phyloP scores from a whole-genome alignment of 2,329 filamentous ascomycete genomes.

The Purpureocillium lavendulum region DNA sequence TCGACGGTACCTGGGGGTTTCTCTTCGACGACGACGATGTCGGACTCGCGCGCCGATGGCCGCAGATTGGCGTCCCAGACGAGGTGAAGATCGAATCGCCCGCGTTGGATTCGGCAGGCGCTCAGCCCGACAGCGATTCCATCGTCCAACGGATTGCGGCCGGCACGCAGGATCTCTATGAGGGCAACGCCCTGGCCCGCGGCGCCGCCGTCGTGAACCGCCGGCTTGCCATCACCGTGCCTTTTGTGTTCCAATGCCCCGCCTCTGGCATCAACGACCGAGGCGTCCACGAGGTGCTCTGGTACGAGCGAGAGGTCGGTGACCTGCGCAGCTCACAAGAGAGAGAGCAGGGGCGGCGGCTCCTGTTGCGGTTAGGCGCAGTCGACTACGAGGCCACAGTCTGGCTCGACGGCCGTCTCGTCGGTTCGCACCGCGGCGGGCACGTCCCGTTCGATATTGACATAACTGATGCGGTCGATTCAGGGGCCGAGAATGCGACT shows the following conservation, averaged over 20 bases:
- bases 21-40: slow-evolving; percentile 56
- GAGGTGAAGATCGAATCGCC: slow-evolving; percentile 21
- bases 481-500: slow-evolving; percentile 11
- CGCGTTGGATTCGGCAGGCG: slow-evolving; percentile 17
- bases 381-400: slow-evolving; percentile 53
- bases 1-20: slow-evolving; percentile 57
- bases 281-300: slow-evolving; percentile 57
- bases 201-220: slow-evolving; percentile 20
- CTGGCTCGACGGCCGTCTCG: slow-evolving; percentile 44
- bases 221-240: slow-evolving; percentile 50
- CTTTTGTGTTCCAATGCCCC: slow-evolving; percentile 56
- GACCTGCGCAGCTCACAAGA: slow-evolving; percentile 39
- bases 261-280: slow-evolving; percentile 55
- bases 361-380: slow-evolving; percentile 49
- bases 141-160: slow-evolving; percentile 37
- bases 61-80: slow-evolving; percentile 39
- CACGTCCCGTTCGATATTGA: slow-evolving; percentile 53
- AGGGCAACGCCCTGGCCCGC: slow-evolving; percentile 31
- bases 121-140: slow-evolving; percentile 24
- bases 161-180: slow-evolving; percentile 36
- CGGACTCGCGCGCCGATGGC: slow-evolving; percentile 46
- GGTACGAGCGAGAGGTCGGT: slow-evolving; percentile 50
- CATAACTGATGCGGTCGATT: slow-evolving; percentile 38
- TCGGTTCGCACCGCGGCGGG: slow-evolving; percentile 48
- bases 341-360: slow-evolving; percentile 27